Percentiles rank a stretch among this genome's conserved stretches.
These are phyloP conservation scores for Trichosporon faecale DNA, from an alignment of 1,284 basidiomycete species.

Conservation along the genomic window DNA sequence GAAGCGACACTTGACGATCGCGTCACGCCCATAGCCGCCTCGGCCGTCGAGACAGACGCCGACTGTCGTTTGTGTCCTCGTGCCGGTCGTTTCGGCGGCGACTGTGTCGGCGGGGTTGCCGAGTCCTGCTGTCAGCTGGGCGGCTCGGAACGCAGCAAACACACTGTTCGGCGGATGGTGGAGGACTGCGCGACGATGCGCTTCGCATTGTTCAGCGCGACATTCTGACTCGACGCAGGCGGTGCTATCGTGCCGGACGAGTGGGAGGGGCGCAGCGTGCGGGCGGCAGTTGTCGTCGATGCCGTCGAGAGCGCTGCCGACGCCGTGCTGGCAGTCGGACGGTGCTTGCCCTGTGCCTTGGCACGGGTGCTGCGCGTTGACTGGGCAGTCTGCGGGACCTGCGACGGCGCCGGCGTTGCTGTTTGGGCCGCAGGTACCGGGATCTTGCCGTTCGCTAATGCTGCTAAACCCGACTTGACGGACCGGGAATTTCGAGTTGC, in stretches of 20 bases:
- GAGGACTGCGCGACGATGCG: neutral
- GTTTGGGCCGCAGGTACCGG: neutral
- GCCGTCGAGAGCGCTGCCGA: neutral
- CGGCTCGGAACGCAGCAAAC: neutral
- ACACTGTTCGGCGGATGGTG: neutral
- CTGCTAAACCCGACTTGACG: neutral
- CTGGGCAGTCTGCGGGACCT: neutral
- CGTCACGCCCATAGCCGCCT: neutral
- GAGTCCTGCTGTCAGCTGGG: neutral
- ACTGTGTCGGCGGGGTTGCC: neutral
- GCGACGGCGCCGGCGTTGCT: neutral
- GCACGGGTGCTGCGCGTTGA: neutral
- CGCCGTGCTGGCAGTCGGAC: neutral
- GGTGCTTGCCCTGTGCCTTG: neutral
- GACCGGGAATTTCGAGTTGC: neutral
- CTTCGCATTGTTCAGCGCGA: neutral
- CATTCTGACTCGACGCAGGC: neutral
- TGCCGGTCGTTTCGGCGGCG: neutral
- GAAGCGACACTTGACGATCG: neutral
- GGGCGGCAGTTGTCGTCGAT: neutral
- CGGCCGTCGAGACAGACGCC: neutral
- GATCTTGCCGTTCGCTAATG: neutral
- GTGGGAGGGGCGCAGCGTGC: neutral
- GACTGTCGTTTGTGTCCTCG: constrained; percentile 1
- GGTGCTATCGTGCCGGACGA: neutral